Evolutionary conservation across 106 monocot species (phyloP), one percentile per base, ranked within the genome.

Genomic region (Dioscorea alata): DNA sequence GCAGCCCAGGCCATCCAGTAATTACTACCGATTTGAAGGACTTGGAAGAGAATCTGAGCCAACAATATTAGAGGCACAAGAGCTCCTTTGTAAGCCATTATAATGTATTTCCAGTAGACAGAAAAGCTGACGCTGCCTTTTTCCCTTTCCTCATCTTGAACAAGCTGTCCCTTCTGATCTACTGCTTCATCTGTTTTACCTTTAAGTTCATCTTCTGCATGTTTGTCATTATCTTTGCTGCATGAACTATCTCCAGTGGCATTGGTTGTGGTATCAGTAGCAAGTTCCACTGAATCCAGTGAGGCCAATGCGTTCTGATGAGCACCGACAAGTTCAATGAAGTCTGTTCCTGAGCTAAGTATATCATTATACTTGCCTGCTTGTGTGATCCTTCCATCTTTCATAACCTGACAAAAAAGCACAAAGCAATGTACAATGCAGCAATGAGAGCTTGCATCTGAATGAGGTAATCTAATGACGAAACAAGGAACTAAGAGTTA

Each of bases 1-100:
- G 87, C 57, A 51, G 92, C 94, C 94, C 90, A 90, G 4, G 94
- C 83, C 87, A 94, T 90, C 90, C 94, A 94, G 64, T 90, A 94
- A 73, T 97, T 83, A 71, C 89, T 97, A 34, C 66, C 97, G 19
- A 97, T 92, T 57, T 92, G 82, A 70, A 92, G 79, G 24, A 71
- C 21, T 76, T 89, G 84, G 73, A 89, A 97, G 52, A 82, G 66
- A 61, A 87, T 79, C 73, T 97, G 92, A 4, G 86, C 81, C 12
- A 84, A 59, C 25, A 97, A 17, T 70, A 97, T 84, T 1, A 85
- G 48, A 0, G 87, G 83, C 48, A 97, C 84, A 76, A 97, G 81
- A 62, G 64, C 75, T 53, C 97, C 97, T 49, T 75, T 89, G 48
- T 89, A 89, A 35, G 92, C 77, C 33, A 74, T 77, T 31, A 92